Evolutionary conservation across 1,284 basidiomycete species (phyloP), one percentile per base, ranked within the genome.

Genomic region (Microbotryum silenes-acaulis): DNA sequence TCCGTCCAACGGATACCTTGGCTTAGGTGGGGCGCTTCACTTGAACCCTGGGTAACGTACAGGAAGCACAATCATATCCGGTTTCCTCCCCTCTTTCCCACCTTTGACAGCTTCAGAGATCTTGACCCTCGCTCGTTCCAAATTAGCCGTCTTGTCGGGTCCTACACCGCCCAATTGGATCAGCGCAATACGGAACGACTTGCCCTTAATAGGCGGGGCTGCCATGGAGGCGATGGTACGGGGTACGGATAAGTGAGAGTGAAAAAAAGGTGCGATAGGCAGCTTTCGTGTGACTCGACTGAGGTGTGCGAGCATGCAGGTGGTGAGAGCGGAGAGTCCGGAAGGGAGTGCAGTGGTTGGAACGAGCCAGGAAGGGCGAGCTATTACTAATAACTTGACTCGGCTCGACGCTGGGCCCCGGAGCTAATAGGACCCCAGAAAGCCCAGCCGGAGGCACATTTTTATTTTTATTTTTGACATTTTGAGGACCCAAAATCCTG

Each of bases 1-100:
- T 9, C 49, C 31, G 31, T 31, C 31, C 31, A 31, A 9, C 7
- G 7, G 31, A 7, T 42, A 20, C n/a, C 31, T 31, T 31, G 31
- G 52, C 29, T 46, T 20, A 58, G 21, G 21, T 33, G 27, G 31
- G 20, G 8, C 48, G 27, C 27, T n/a, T 12, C 23, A 20, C 23
- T 50, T 23, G 49, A 50, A 20, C 49, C 27, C 20, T 16, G 20
- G 4, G 25, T 2, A 14, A 60, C 64, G n/a, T 25, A 71, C 91
- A 4, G 96, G 94, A 47, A 98, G 79, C 18, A 96, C 90, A 66
- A 97, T 83, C 20, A 97, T 74, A 71, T 91, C 82, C 37, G 90
- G 87, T 68, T 78, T 79, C 74, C 83, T 86, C 56, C 78, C 77
- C 61, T 71, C 72, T 6, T 21, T 12, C 0, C 56, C 65, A 20